Conservation (phyloP, 805 yeast genomes). For the Myxozyma lipomycoides region DNA sequence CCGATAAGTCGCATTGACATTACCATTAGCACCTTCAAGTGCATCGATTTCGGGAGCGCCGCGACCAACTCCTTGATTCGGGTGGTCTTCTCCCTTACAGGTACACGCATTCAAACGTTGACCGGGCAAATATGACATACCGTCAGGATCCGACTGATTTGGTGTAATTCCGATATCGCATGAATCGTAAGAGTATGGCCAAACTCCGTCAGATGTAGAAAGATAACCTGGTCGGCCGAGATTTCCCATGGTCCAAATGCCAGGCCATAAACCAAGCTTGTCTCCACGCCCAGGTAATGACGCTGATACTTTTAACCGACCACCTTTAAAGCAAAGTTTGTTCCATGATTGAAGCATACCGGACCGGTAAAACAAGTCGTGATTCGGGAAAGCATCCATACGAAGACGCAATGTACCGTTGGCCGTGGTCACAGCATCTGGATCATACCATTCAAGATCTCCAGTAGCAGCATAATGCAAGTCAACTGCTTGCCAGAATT, state of each 20-base stretch:
- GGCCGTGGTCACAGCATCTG: constrained; percentile 77
- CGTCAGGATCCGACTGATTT: constrained; percentile 86
- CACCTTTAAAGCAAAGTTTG: constrained; percentile 82
- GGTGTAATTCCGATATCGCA: constrained; percentile 96
- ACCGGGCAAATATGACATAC: constrained; percentile 81
- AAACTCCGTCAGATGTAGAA: constrained; percentile 85
- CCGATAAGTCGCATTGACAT: constrained; percentile 39
- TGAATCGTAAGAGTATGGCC: constrained; percentile 86
- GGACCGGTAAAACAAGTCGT: constrained; percentile 74
- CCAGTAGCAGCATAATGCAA: constrained; percentile 79
- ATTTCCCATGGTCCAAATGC: constrained; percentile 92
- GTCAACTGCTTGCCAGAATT: constrained; percentile 83
- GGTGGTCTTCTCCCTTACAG: constrained; percentile 80
- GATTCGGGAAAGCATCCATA: constrained; percentile 80
- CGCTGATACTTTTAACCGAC: constrained; percentile 70
- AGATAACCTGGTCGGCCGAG: constrained; percentile 86
- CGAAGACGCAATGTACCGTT: constrained; percentile 66
- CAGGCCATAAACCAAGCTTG: constrained; percentile 90
- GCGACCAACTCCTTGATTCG: constrained; percentile 81
- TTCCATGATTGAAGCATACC: constrained; percentile 95
- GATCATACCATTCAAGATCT: constrained; percentile 93
- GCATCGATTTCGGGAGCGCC: constrained; percentile 96
- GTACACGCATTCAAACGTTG: constrained; percentile 75
- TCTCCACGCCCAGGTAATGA: constrained; percentile 75
- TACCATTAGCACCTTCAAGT: constrained; percentile 69